phyloP scores from a whole-genome alignment of 1,139 yeast species.

The Hemisphaericaspora lyxosophila region DNA sequence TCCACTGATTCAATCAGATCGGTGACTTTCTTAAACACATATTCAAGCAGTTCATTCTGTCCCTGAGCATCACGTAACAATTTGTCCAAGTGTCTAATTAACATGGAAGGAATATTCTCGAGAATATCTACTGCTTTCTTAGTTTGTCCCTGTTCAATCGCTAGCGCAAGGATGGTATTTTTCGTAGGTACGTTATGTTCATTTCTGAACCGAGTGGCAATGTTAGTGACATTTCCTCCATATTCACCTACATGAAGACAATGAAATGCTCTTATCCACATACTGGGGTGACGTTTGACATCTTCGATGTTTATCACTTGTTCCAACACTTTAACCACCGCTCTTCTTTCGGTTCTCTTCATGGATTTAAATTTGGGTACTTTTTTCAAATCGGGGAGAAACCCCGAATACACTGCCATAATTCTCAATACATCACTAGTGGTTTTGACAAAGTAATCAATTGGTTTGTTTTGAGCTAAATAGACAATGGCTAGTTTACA shows the following conservation, averaged over 20 bases:
- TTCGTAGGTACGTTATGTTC: conserved; percentile 12
- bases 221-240: conserved; percentile 4
- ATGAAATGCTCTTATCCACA: conserved; percentile 15
- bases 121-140: conserved; percentile 6
- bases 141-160: conserved; percentile 9
- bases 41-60: background rate
- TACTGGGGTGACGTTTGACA: conserved; percentile 10
- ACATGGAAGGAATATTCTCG: conserved; percentile 10
- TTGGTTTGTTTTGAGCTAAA: conserved; percentile 7
- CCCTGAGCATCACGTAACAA: conserved; percentile 9
- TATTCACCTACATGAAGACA: conserved; percentile 15
- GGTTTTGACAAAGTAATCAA: conserved; percentile 9
- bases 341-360: conserved; percentile 9
- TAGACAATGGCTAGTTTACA: conserved; percentile 9
- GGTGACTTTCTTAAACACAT: conserved; percentile 5
- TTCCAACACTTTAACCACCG: conserved; percentile 9
- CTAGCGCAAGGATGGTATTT: conserved; percentile 10
- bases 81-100: conserved; percentile 13
- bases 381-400: conserved; percentile 6
- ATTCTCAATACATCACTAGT: conserved; percentile 14
- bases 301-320: conserved; percentile 13
- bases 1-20: conserved; percentile 6
- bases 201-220: conserved; percentile 12
- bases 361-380: conserved; percentile 7
- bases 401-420: conserved; percentile 11